phyloP scores from a whole-genome alignment of 2,329 filamentous ascomycete genomes.

The Metarhizium album region DNA sequence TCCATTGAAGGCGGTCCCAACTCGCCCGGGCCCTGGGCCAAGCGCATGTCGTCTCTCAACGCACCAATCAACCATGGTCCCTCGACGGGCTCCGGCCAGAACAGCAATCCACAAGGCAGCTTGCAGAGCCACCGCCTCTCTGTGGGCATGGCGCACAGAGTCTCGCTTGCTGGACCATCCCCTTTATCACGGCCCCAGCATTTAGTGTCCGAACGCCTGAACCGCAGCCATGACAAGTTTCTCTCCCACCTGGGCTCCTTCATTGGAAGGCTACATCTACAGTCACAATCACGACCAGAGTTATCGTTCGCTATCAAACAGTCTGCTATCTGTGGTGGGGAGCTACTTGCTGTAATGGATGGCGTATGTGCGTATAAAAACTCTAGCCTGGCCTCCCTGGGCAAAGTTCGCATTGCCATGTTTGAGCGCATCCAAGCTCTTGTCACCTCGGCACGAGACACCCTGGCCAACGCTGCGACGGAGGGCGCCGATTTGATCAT shows the following conservation, averaged over 20 bases:
- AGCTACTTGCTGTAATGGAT: slow-evolving; percentile 70
- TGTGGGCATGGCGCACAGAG: slow-evolving; percentile 55
- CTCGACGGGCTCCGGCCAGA: slow-evolving; percentile 18
- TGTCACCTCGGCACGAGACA: slow-evolving; percentile 69
- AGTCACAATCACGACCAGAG: slow-evolving; percentile 82
- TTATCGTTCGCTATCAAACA: slow-evolving; percentile 73
- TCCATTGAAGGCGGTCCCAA: slow-evolving; percentile 26
- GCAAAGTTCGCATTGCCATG: slow-evolving; percentile 63
- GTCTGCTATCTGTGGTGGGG: slow-evolving; percentile 70
- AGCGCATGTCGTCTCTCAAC: slow-evolving; percentile 36
- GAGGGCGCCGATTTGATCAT: slow-evolving; percentile 70
- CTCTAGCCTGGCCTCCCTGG: slow-evolving; percentile 54
- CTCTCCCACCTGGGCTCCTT: slow-evolving; percentile 87
- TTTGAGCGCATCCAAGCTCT: slow-evolving; percentile 70
- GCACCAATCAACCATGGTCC: slow-evolving; percentile 19
- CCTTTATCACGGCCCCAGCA: slow-evolving; percentile 53
- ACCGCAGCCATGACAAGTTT: slow-evolving; percentile 74
- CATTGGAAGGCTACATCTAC: slow-evolving; percentile 78
- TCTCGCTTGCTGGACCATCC: slow-evolving; percentile 63
- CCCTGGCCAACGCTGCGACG: slow-evolving; percentile 57
- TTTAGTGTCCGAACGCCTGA: slow-evolving; percentile 74
- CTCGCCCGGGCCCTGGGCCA: slow-evolving; percentile 26
- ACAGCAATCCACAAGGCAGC: slow-evolving; percentile 26
- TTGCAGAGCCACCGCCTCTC: slow-evolving; percentile 36
- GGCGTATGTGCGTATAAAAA: slow-evolving; percentile 70